These are phyloP conservation scores for Zoysia japonica DNA, from an alignment of 176 grass and related monocot genomes.

Conservation along the genomic window DNA sequence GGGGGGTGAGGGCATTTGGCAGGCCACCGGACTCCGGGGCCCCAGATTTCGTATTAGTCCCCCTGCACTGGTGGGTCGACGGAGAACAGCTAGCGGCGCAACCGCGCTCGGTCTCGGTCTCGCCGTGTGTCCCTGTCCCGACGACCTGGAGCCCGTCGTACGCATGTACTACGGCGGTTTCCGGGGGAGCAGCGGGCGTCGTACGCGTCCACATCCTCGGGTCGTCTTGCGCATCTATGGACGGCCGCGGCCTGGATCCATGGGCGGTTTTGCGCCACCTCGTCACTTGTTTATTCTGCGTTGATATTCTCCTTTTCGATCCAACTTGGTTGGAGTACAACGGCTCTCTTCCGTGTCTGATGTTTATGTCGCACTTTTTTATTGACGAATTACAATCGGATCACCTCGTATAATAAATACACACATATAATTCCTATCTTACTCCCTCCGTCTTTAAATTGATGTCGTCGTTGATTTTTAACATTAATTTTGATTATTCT, in stretches of 20 bases:
- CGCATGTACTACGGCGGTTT: neutral
- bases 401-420: too few species aligned
- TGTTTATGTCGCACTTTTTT: neutral
- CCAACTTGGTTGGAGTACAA: conserved; percentile 34
- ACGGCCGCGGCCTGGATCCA: conserved; percentile 22
- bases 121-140: neutral
- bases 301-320: conserved; percentile 1
- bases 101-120: neutral
- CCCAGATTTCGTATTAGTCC: too few species aligned
- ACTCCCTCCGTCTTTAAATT: too few species aligned
- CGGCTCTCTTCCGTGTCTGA: conserved; percentile 11
- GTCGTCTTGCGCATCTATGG: conserved; percentile 4
- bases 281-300: neutral
- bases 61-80: neutral
- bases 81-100: neutral
- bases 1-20: too few species aligned
- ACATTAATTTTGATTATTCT: too few species aligned
- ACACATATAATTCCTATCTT: too few species aligned
- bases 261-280: conserved; percentile 36
- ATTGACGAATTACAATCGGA: neutral
- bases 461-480: too few species aligned
- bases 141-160: neutral
- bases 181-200: neutral
- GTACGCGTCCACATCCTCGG: neutral
- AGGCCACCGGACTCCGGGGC: too few species aligned